phyloP scores from a whole-genome alignment of 2,329 filamentous ascomycete genomes.

The Alternaria hordeiaustralica region DNA sequence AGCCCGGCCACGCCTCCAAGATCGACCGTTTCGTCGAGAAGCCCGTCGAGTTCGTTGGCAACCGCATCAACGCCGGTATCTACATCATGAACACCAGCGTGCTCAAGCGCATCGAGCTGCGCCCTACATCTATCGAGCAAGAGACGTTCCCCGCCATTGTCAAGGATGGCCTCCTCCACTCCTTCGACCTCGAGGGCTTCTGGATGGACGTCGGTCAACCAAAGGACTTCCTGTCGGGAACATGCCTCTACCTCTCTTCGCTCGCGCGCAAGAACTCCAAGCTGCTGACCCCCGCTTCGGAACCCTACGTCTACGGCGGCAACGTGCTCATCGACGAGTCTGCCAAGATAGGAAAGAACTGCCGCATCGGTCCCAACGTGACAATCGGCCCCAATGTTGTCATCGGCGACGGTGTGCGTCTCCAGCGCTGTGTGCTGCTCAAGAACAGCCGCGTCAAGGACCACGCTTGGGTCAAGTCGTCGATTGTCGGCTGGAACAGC shows the following conservation, averaged over 20 bases:
- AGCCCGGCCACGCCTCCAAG: slow-evolving; percentile 84
- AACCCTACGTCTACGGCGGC: slow-evolving; percentile 86
- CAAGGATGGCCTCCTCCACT: slow-evolving; percentile 88
- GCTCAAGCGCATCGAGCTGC: slow-evolving; percentile 89
- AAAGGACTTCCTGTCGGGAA: slow-evolving; percentile 96
- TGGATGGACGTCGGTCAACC: slow-evolving; percentile 99
- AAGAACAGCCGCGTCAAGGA: slow-evolving; percentile 95
- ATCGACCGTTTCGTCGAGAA: slow-evolving; percentile 99
- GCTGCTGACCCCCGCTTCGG: slow-evolving; percentile 73
- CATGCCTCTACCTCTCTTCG: slow-evolving; percentile 93
- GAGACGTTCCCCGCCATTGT: slow-evolving; percentile 97
- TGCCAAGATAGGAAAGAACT: slow-evolving; percentile 97
- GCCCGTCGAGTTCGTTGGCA: slow-evolving; percentile 97
- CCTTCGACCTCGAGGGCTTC: slow-evolving; percentile 95
- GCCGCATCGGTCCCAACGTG: slow-evolving; percentile 96
- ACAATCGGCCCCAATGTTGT: slow-evolving; percentile 93
- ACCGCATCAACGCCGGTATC: slow-evolving; percentile 98
- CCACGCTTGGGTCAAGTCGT: slow-evolving; percentile 98
- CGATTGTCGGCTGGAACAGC: slow-evolving; percentile 98
- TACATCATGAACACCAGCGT: slow-evolving; percentile 97
- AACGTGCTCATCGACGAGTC: slow-evolving; percentile 95
- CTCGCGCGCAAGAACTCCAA: slow-evolving; percentile 89
- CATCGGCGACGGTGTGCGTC: slow-evolving; percentile 88
- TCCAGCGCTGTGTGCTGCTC: slow-evolving; percentile 91
- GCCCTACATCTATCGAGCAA: slow-evolving; percentile 97